These are phyloP conservation scores for Tylopilus cervinicoccineus DNA, from an alignment of 768 basidiomycete genomes.

Conservation along the genomic window DNA sequence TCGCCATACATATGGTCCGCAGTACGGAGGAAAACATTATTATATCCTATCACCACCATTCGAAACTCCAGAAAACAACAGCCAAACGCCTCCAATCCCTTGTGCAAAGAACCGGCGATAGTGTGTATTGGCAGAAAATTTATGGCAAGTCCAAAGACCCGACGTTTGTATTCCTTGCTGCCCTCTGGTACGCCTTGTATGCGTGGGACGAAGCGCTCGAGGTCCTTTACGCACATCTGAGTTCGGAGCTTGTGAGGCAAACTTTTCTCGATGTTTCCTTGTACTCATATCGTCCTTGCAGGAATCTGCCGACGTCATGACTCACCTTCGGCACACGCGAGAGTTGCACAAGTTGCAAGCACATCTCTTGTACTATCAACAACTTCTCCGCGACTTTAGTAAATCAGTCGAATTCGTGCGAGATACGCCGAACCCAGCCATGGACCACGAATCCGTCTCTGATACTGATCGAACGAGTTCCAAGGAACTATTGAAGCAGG, in stretches of 20 bases:
- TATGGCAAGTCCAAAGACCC: constrained; percentile 30
- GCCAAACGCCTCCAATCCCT: constrained; percentile 28
- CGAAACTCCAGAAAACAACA: constrained; percentile 24
- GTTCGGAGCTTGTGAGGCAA: constrained; percentile 36
- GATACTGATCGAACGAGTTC: constrained; percentile 4
- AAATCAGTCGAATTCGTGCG: constrained; percentile 49
- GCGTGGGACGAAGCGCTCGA: constrained; percentile 61
- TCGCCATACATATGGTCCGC: constrained; percentile 40
- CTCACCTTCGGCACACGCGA: constrained; percentile 41
- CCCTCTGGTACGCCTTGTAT: constrained; percentile 58
- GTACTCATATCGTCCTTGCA: constrained; percentile 16
- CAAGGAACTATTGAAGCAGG: constrained; percentile 11
- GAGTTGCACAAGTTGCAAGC: constrained; percentile 57
- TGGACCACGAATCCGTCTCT: constrained; percentile 28
- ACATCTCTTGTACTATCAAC: constrained; percentile 52
- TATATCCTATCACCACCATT: constrained; percentile 35
- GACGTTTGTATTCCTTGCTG: constrained; percentile 33
- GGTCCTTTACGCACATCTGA: constrained; percentile 47
- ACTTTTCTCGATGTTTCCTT: background rate
- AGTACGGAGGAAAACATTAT: constrained; percentile 22
- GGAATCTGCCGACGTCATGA: constrained; percentile 41
- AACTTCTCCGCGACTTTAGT: constrained; percentile 51
- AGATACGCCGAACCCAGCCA: constrained; percentile 46
- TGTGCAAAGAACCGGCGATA: constrained; percentile 31
- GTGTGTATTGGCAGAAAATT: constrained; percentile 36